Evolutionary conservation across 176 grass and related monocot genomes (phyloP), one percentile per base, ranked within the genome.

Genomic region (Lolium rigidum): DNA sequence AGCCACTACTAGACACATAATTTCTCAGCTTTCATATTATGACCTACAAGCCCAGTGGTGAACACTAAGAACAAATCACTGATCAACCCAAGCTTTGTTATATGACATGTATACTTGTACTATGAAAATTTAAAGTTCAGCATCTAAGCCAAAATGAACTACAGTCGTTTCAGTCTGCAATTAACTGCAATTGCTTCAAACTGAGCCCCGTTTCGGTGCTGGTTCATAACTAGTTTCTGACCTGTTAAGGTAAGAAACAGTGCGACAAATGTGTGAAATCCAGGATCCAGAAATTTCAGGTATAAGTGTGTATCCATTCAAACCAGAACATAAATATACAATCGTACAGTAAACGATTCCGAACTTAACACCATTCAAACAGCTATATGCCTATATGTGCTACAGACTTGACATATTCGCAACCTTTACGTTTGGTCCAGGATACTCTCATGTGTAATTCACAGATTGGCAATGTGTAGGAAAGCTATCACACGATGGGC

Each of bases 401-500:
- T 58, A 56, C 41, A 35, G 31, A 35, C 31, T 35, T 35, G 2
- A 59, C 57, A 60, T 25, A 62, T 62, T 62, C 59, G 13, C 59
- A 62, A 62, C 13, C 59, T 62, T 12, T 62, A 62, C 10, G 3
- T 22, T 4, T 10, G n/a, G n/a, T 61, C 10, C 10, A 61, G 58
- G 1, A 4, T 1, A 61, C n/a, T 24, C 9, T 59, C 57, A 1
- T 57, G 55, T 58, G 8, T 58, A 24, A 24, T 61, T 24, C 9
- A 26, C 21, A 25, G 20, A 22, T 2, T 10, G 20, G n/a, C 10
- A 78, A 35, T 21, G 16, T 37, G 24, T 37, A 78, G 4, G 2
- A 44, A 74, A 14, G 28, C 68, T 86, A 80, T 57, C 78, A 25
- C 48, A 81, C 47, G 8, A 87, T 22, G 49, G 79, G 70, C 0